Percentiles rank a stretch among this genome's conserved stretches.
These are phyloP conservation scores for Gossypium australe DNA, from an alignment of 345 rosid genomes.

Conservation along the genomic window DNA sequence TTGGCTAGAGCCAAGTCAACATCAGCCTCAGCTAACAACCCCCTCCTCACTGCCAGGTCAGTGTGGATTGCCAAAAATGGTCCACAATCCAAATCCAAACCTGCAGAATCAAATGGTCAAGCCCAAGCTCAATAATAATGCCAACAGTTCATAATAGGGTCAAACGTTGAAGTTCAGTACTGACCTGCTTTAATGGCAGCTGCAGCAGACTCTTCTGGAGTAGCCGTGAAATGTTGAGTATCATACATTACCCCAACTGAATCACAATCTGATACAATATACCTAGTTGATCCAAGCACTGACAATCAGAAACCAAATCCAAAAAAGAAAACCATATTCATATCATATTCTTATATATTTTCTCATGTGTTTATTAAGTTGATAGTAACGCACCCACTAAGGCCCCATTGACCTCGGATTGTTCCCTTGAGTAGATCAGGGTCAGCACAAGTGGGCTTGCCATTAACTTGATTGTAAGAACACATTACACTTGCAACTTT, in stretches of 20 bases:
- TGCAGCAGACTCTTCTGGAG: constrained; percentile 88
- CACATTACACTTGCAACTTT: constrained; percentile 95
- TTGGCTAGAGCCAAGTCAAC: constrained; percentile 72
- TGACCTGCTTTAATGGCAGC: constrained; percentile 66
- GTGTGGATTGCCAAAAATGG: constrained; percentile 73
- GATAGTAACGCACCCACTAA: constrained; percentile 53
- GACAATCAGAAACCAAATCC: not conserved
- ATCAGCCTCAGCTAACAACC: constrained; percentile 42
- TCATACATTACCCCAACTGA: constrained; percentile 69
- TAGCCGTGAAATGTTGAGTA: constrained; percentile 68
- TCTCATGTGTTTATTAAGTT: not conserved
- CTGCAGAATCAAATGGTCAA: constrained; percentile 20
- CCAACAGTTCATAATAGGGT: not conserved
- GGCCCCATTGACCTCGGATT: constrained; percentile 86
- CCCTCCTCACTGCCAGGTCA: constrained; percentile 48
- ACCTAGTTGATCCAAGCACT: constrained; percentile 30
- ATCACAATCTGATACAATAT: constrained; percentile 92
- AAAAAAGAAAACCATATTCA: not conserved
- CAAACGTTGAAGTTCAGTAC: no score
- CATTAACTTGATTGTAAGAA: constrained; percentile 94
- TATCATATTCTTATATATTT: not conserved
- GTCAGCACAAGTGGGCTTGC: constrained; percentile 94
- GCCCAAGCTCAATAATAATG: not conserved
- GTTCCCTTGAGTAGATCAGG: constrained; percentile 65
- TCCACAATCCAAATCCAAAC: constrained; percentile 90